Evolutionary conservation across 768 basidiomycete species (phyloP).

Genomic region (Leccinum rimulosum): DNA sequence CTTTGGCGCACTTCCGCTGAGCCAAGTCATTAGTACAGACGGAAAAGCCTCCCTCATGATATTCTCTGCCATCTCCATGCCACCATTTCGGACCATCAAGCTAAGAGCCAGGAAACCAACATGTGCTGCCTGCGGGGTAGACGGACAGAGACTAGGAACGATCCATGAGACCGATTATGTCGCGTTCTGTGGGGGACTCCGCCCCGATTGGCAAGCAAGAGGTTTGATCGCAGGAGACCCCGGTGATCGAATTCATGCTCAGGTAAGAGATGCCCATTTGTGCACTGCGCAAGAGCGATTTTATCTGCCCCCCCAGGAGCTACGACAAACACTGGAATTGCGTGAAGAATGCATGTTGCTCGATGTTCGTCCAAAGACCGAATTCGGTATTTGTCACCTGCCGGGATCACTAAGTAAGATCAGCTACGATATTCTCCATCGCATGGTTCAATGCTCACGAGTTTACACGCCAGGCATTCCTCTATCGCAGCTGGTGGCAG

Average conservation of each 20-base stretch:
- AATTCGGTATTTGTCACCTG: conserved; percentile 85
- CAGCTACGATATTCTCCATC: neutral
- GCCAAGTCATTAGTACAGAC: conserved; percentile 38
- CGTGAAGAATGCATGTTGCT: conserved; percentile 43
- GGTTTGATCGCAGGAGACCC: conserved; percentile 46
- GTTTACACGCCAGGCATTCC: conserved; percentile 62
- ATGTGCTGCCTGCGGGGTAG: conserved; percentile 73
- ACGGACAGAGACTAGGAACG: conserved; percentile 40
- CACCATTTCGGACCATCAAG: conserved; percentile 81
- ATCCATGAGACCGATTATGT: conserved; percentile 74
- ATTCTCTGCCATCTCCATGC: conserved; percentile 65
- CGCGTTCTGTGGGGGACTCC: conserved; percentile 77
- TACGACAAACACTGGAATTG: conserved; percentile 39
- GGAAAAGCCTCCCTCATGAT: conserved; percentile 63
- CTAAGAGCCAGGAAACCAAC: conserved; percentile 66
- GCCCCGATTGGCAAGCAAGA: conserved; percentile 60
- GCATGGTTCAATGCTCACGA: conserved; percentile 7
- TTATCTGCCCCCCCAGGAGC: conserved; percentile 39
- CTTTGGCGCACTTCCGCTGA: neutral
- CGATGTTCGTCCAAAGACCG: conserved; percentile 76
- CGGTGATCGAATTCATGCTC: conserved; percentile 42
- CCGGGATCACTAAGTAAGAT: conserved; percentile 69
- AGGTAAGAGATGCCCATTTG: conserved; percentile 33
- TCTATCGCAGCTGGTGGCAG: conserved; percentile 56
- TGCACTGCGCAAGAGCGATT: neutral